Conservation (phyloP, 225 moss, liverwort and hornwort species). For the Bryum argenteum region DNA sequence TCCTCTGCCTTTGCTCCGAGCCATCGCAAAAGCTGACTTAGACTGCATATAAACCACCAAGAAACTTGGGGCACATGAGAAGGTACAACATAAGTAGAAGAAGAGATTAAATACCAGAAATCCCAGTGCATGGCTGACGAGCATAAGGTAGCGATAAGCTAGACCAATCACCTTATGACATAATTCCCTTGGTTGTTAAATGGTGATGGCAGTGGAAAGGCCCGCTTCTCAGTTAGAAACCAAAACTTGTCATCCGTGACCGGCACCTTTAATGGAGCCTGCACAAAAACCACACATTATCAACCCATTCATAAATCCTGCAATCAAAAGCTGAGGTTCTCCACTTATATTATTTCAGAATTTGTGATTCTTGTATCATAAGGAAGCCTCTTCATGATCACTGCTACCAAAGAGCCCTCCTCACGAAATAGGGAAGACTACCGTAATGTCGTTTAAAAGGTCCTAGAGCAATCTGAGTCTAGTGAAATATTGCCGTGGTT, state of each 20-base stretch:
- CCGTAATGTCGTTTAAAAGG: background rate
- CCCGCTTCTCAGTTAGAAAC: slow-evolving; percentile 66
- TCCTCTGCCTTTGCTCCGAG: slow-evolving; percentile 83
- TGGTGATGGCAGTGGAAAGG: slow-evolving; percentile 66
- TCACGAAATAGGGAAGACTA: background rate
- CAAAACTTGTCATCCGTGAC: slow-evolving; percentile 80
- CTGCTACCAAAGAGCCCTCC: background rate
- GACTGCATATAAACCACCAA: slow-evolving; percentile 38
- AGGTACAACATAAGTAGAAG: slow-evolving; percentile 3
- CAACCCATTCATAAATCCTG: background rate
- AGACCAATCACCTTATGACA: slow-evolving; percentile 64
- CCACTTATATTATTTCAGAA: background rate
- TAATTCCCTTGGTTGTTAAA: slow-evolving; percentile 77
- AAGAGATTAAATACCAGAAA: background rate
- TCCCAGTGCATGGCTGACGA: background rate
- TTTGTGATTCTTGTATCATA: background rate
- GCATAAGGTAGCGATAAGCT: slow-evolving; percentile 2
- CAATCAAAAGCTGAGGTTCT: background rate
- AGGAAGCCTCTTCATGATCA: background rate
- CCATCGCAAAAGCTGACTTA: slow-evolving; percentile 88
- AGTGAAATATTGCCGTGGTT: background rate
- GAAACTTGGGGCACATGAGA: background rate
- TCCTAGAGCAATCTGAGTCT: background rate
- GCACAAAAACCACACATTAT: slow-evolving; percentile 16
- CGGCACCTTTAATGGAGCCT: slow-evolving; percentile 71